Evolutionary conservation across 139 green algal species (phyloP).

Genomic region (Haematococcus sp.): DNA sequence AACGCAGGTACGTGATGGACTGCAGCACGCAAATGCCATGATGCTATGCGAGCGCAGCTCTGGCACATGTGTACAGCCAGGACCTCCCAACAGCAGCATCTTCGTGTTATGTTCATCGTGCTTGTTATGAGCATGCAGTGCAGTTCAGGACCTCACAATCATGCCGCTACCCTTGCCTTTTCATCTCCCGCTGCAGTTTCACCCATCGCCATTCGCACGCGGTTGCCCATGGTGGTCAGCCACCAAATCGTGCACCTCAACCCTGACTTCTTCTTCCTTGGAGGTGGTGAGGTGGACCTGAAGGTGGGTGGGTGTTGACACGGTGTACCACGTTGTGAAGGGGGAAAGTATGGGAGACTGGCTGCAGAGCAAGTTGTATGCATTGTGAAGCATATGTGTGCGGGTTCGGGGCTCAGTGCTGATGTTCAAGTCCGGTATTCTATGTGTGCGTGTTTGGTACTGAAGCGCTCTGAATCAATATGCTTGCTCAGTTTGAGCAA

Average conservation of each 20-base stretch:
- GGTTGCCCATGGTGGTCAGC: constrained; percentile 77
- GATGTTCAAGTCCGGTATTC: neutral
- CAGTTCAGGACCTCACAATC: no score
- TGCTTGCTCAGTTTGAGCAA: no score
- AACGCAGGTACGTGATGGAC: constrained; percentile 9
- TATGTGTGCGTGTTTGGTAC: neutral
- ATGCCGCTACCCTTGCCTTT: no score
- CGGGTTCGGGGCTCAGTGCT: no score
- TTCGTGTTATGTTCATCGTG: no score
- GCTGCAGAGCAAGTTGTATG: neutral
- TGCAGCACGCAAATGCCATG: neutral
- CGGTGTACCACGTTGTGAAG: neutral
- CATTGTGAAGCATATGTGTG: neutral
- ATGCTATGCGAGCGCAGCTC: no score
- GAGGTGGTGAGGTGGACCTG: constrained; percentile 86
- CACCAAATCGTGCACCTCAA: constrained; percentile 58
- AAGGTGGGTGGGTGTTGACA: constrained; percentile 55
- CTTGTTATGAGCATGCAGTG: no score
- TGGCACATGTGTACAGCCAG: no score
- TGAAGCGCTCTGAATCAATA: no score
- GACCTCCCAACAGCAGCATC: no score
- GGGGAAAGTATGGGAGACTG: neutral
- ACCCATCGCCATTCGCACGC: constrained; percentile 66
- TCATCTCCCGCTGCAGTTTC: constrained; percentile 52
- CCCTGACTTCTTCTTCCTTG: constrained; percentile 68